Evolutionary conservation across 148 eudicot species (phyloP).

Genomic region (Vaccinium corymbosum): DNA sequence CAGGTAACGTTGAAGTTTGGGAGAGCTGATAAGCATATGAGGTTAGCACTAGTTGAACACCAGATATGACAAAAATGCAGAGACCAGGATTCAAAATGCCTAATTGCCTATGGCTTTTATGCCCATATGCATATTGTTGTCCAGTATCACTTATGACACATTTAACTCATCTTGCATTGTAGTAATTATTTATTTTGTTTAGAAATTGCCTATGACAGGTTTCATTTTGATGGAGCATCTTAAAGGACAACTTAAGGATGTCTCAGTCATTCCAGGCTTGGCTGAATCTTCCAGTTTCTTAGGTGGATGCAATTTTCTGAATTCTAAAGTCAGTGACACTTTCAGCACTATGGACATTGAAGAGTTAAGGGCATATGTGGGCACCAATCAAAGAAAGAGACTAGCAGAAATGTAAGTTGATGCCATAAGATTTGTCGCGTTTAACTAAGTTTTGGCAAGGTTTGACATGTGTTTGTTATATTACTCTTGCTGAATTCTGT

Average conservation of each 20-base stretch:
- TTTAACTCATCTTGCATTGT: not conserved
- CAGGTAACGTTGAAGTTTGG: not conserved
- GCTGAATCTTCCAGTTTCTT: constrained; percentile 26
- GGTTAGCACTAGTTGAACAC: constrained; percentile 4
- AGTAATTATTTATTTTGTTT: not conserved
- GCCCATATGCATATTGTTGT: not conserved
- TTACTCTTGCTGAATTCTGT: not conserved
- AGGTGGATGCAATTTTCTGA: constrained; percentile 36
- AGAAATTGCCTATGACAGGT: constrained; percentile 25
- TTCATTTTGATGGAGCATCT: constrained; percentile 42
- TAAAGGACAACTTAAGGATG: constrained; percentile 36
- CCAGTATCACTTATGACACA: not conserved
- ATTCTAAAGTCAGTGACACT: constrained; percentile 21
- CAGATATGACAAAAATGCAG: too few relatives aligned
- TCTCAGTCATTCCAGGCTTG: constrained; percentile 29
- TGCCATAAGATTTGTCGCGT: not conserved
- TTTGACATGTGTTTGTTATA: not conserved
- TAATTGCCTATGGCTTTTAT: not conserved
- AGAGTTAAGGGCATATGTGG: constrained; percentile 18
- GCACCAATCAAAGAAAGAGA: constrained; percentile 16
- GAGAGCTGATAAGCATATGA: not conserved
- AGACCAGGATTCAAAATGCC: not conserved
- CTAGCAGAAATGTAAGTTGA: constrained; percentile 24
- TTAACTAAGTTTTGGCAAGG: not conserved
- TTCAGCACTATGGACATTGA: constrained; percentile 16